phyloP scores from a whole-genome alignment of 768 basidiomycete species.

The Daedalea quercina region DNA sequence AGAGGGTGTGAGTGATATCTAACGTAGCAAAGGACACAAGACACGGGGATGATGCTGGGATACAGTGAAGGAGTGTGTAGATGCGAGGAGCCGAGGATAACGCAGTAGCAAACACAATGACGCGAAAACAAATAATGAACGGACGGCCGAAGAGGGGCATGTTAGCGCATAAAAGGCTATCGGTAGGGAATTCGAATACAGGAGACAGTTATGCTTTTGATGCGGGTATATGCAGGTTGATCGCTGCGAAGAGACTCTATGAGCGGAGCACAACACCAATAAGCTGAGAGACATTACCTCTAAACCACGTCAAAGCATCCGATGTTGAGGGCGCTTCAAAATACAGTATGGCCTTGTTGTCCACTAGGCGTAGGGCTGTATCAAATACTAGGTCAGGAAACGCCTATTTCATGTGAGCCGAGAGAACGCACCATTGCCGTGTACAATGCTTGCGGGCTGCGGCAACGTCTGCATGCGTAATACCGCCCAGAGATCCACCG shows the following conservation, averaged over 20 bases:
- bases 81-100: conserved; percentile 1
- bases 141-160: background rate
- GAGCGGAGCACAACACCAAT: background rate
- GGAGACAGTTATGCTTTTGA: conserved; percentile 54
- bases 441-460: conserved; percentile 85
- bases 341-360: conserved; percentile 88
- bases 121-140: background rate
- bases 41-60: conserved; percentile 1
- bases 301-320: conserved; percentile 84
- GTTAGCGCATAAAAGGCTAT: background rate
- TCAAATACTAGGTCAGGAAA: conserved; percentile 1
- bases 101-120: background rate
- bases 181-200: conserved; percentile 3
- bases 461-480: conserved; percentile 90
- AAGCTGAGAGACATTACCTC: conserved; percentile 44
- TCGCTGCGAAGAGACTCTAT: conserved; percentile 40
- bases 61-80: conserved; percentile 9
- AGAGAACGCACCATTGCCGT: conserved; percentile 62
- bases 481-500: conserved; percentile 94
- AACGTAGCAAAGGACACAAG: conserved; percentile 3
- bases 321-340: conserved; percentile 82
- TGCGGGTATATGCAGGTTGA: conserved; percentile 83
- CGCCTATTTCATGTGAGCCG: background rate
- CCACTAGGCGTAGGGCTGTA: conserved; percentile 77
- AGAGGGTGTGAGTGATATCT: conserved; percentile 1